Conservation (phyloP, 176 grass and related monocot genomes). For the Oryza brachyantha region DNA sequence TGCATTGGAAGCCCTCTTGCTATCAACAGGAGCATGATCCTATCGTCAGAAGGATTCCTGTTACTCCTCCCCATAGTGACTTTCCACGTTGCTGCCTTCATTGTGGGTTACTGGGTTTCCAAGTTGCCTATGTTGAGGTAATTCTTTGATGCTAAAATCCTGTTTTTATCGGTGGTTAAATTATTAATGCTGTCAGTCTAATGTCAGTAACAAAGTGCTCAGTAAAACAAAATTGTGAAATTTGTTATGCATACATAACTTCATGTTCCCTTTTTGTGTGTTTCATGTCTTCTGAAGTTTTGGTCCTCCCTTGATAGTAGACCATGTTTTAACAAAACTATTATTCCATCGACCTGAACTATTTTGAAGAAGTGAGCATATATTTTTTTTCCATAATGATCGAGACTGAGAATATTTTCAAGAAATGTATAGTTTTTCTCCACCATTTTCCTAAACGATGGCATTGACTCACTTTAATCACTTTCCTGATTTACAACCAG, state of each 20-base stretch:
- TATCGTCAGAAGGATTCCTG: constrained; percentile 64
- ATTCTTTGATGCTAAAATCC: not conserved
- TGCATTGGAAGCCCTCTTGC: constrained; percentile 95
- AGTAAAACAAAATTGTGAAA: not conserved
- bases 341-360: not conserved
- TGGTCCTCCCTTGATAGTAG: not conserved
- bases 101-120: constrained; percentile 77
- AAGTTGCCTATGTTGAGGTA: constrained; percentile 81
- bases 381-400: not conserved
- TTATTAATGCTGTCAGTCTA: not conserved
- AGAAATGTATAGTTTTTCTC: not conserved
- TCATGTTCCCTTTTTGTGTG: not conserved
- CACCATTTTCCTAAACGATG: not conserved
- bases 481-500: not conserved
- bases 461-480: not conserved
- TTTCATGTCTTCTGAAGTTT: not conserved
- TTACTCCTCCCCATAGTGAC: constrained; percentile 81
- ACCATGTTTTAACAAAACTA: not conserved
- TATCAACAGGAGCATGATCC: constrained; percentile 79
- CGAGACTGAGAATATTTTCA: not conserved
- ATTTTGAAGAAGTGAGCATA: not conserved
- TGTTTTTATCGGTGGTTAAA: not conserved
- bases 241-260: not conserved
- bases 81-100: constrained; percentile 71
- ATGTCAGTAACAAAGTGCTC: not conserved